phyloP scores from a whole-genome alignment of 805 yeast species.

The Kluyveromyces aestuarii region DNA sequence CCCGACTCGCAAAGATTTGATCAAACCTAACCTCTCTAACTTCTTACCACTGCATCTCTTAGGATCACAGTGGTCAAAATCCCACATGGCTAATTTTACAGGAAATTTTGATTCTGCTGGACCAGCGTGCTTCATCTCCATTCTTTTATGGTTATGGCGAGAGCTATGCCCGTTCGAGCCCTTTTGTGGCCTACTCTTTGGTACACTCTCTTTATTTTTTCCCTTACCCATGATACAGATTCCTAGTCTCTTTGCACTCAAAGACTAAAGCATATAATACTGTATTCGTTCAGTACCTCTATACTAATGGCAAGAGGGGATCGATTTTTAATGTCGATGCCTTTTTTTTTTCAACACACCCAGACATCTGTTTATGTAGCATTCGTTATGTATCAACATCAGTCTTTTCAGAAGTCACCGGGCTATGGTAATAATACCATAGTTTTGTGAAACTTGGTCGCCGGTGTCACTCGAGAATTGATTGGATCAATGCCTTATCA shows the following conservation, averaged over 20 bases:
- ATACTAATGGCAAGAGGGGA: neutral
- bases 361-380: neutral
- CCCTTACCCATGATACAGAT: conserved; percentile 29
- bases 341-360: neutral
- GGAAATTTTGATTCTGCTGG: conserved; percentile 43
- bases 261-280: too few species aligned
- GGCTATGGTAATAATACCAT: neutral
- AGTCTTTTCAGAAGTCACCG: too few species aligned
- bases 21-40: conserved; percentile 78
- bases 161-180: conserved; percentile 51
- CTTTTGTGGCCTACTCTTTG: conserved; percentile 25
- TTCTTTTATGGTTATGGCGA: conserved; percentile 40
- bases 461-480: neutral
- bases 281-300: too few species aligned
- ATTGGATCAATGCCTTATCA: conserved; percentile 28
- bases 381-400: neutral
- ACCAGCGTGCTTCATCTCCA: conserved; percentile 27
- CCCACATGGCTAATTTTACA: conserved; percentile 95
- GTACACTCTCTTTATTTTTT: conserved; percentile 40
- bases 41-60: conserved; percentile 95
- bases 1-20: conserved; percentile 74
- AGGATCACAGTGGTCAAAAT: conserved; percentile 97
- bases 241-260: neutral
- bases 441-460: neutral
- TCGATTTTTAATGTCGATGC: neutral